Evolutionary conservation across 2,329 filamentous ascomycete species (phyloP), one percentile per base, ranked within the genome.

Genomic region (Colletotrichum orbiculare): DNA sequence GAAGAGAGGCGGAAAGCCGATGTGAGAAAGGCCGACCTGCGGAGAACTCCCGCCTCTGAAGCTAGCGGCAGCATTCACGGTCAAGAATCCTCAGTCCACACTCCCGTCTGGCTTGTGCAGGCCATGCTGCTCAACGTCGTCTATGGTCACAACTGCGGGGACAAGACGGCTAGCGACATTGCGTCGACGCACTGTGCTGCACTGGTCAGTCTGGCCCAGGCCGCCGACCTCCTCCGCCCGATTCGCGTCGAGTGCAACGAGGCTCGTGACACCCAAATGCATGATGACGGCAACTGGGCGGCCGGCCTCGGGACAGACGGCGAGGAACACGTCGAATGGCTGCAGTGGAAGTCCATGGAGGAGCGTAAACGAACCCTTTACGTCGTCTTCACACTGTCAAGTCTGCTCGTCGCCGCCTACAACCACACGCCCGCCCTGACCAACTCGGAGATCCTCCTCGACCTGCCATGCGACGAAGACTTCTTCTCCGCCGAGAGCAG

Each of bases 91-190:
- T 84, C 88, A 13, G 85, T 89, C 43, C 89, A 93, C 69, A 95
- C 94, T 2, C 95, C 95, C 0, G 84, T 97, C 45, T 98, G 95
- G 94, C 85, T 99, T 34, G 94, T 98, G 13, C 96, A 98, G 77
- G 93, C 95, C 0, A 98, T 98, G 95, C 83, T 98, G 8, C 84
- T 99, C 54, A 98, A 97, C 74, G 92, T 98, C 42, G 92, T 97
- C 13, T 98, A 97, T 74, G 95, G 95, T 12, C 93, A 97, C 76
- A 96, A 97, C 70, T 97, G 94, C 75, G 93, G 92, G 42, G 95
- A 98, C 75, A 95, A 96, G 79, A 90, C 89, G 58, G 91, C 93
- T 25, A 93, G 92, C 66, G 94, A 97, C 74, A 96, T 97, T 72
- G 95, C 95, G 1, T 94, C 91, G 68, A 97, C 92, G 1, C 95